Evolutionary conservation across 495 filamentous ascomycete genomes (phyloP).

Genomic region (Xylaria intraflava): DNA sequence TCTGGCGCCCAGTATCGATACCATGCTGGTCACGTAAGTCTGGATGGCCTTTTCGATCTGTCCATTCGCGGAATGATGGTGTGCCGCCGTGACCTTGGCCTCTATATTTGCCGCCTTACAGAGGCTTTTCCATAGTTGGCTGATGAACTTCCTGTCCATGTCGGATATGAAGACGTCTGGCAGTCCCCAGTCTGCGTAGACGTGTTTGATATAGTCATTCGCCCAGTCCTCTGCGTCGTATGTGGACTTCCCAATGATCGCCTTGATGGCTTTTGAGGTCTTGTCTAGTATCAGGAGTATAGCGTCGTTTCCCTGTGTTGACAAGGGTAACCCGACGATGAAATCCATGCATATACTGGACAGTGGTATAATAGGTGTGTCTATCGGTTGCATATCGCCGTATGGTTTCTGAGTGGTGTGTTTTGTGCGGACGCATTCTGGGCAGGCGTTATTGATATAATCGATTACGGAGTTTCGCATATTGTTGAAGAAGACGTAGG

Average conservation of each 20-base stretch:
- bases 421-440: not conserved
- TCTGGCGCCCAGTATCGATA: not conserved
- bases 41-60: not conserved
- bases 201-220: not conserved
- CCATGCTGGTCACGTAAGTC: not conserved
- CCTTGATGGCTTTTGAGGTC: not conserved
- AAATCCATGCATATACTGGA: not conserved
- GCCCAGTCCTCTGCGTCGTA: not conserved
- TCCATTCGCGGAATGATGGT: not conserved
- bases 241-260: not conserved
- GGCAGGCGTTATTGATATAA: not conserved
- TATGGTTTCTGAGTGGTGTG: not conserved
- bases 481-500: not conserved
- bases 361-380: not conserved
- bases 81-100: not conserved
- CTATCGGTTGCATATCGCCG: not conserved
- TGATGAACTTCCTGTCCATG: slow-evolving; percentile 2
- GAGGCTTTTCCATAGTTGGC: not conserved
- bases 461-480: not conserved
- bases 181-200: slow-evolving; percentile 1
- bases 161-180: not conserved
- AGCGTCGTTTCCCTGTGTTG: not conserved
- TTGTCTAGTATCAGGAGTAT: not conserved
- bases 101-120: not conserved
- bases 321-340: not conserved